Conservation (phyloP, 2,329 filamentous ascomycete genomes). For the Metarhizium brunneum region DNA sequence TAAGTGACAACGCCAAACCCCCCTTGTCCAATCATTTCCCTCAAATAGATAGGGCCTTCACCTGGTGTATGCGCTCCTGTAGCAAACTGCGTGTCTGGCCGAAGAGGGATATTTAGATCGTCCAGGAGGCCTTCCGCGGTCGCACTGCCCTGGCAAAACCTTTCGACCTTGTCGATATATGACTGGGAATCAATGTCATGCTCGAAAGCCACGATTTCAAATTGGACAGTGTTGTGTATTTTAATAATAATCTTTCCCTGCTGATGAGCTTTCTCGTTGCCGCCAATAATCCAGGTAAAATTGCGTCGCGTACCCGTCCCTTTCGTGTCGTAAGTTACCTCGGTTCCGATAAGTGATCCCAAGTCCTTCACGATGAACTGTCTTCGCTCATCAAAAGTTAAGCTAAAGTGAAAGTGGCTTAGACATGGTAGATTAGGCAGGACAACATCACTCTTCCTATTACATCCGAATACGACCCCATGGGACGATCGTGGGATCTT, state of each 20-base stretch:
- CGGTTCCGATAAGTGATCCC: neutral
- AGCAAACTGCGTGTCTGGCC: neutral
- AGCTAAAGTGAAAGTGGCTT: neutral
- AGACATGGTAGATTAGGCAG: neutral
- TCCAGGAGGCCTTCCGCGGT: conserved; percentile 7
- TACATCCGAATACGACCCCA: conserved; percentile 10
- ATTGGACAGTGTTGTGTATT: neutral
- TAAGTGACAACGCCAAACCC: conserved; percentile 11
- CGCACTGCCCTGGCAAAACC: conserved; percentile 9
- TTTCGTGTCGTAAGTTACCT: neutral
- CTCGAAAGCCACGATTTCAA: conserved; percentile 6
- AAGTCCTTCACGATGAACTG: neutral
- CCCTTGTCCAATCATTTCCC: conserved; percentile 6
- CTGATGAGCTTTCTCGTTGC: neutral
- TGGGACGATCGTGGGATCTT: conserved; percentile 7
- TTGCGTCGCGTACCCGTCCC: neutral
- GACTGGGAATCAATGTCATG: conserved; percentile 5
- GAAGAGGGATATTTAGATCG: conserved; percentile 4
- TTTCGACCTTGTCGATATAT: conserved; percentile 12
- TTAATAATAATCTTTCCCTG: conserved; percentile 6
- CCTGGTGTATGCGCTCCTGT: neutral
- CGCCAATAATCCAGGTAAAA: neutral
- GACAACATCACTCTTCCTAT: conserved; percentile 8
- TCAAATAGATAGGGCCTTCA: conserved; percentile 7
- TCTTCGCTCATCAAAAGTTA: neutral